Conservation (phyloP, 148 eudicot genomes). For the Bassia scoparia region DNA sequence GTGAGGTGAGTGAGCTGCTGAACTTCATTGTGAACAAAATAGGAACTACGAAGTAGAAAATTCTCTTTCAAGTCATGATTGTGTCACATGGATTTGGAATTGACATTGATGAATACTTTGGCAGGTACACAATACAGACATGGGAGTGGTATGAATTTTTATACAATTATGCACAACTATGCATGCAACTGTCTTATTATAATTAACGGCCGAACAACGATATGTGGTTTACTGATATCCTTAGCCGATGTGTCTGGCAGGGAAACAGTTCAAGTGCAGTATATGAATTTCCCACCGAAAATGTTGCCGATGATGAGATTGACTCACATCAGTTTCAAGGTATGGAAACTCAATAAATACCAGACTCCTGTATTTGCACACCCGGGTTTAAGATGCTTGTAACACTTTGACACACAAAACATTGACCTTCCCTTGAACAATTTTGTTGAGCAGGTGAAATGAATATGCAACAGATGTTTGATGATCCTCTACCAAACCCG, state of each 20-base stretch:
- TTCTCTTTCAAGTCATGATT: not conserved
- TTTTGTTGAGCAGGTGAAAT: not conserved
- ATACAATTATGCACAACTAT: not conserved
- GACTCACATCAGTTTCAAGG: constrained; percentile 4
- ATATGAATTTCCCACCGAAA: not conserved
- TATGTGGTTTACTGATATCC: not conserved
- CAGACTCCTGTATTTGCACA: not conserved
- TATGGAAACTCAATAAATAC: not conserved
- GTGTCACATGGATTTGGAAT: not conserved
- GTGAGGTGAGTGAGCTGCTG: not conserved
- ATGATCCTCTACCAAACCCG: too few species aligned
- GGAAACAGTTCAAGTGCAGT: not conserved
- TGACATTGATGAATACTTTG: not conserved
- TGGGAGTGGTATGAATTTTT: not conserved
- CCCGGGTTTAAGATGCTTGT: not conserved
- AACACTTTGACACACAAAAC: not conserved
- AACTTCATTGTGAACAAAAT: not conserved
- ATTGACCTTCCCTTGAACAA: not conserved
- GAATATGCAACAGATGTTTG: not conserved
- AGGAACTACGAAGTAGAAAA: not conserved
- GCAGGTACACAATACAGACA: not conserved
- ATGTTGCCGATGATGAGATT: not conserved
- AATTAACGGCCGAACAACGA: not conserved
- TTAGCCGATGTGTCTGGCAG: not conserved
- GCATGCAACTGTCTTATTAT: not conserved